Base-by-base conservation (phyloP, 257 asterid genomes). In the Nicotiana otophora region DNA sequence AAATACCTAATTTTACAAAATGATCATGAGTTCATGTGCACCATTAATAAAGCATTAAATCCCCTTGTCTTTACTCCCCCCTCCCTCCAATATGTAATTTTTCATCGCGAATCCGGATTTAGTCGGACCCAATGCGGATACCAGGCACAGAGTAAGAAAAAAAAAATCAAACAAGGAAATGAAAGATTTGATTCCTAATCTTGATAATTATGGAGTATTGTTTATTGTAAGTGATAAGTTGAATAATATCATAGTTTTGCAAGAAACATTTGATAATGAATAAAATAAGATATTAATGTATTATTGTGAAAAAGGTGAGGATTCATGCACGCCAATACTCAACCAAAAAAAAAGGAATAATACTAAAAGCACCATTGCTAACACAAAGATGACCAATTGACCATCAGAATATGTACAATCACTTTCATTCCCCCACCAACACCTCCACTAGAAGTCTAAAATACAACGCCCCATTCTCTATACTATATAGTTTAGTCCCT, bases 331-430 rank as follows among this genome's bases (percentile, higher is more conserved):
- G 5, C 20, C 28, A 26, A 6, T 7, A n/a, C 28, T 3, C 55
- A 30, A 23, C 12, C 28, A 12, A 12, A 30, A 39, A 5, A 31
- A 31, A 31, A 31, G 34, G 26, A 17, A 61, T 15, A 30, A 9
- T 30, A 74, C 30, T 36, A 23, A 67, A 55, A 39, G 57, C 74
- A 58, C 33, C 65, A 16, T 58, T 55, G 83, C 75, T 48, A 54
- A 79, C 31, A 58, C 55, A 81, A 64, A 66, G 4, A 66, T 66
- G 74, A 5, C 23, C 69, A 48, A 16, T 42, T 63, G 82, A 62
- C 53, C 70, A 74, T 81, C 28, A 54, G 17, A 84, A 62, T 63
- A 55, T 30, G 81, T 79, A 79, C 77, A 34, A 74, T 84, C 84
- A 81, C 84, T 54, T 10, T 81, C 79, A 64, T 28, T 51, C 64